Evolutionary conservation across 1,284 basidiomycete species (phyloP).

Genomic region (Apiotrichum gracile): DNA sequence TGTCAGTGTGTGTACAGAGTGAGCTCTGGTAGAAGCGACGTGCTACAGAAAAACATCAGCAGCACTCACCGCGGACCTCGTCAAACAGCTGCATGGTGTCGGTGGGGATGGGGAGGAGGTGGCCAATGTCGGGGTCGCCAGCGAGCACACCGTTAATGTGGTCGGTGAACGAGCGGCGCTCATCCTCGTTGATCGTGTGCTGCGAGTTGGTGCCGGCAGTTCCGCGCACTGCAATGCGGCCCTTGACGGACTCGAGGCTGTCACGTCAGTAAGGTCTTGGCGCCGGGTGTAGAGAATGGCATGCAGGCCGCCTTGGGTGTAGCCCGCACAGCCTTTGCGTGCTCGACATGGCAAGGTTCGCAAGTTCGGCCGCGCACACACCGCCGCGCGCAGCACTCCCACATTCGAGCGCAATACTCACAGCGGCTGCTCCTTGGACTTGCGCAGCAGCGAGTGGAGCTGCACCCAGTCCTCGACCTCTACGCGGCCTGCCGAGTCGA

Average conservation of each 20-base stretch:
- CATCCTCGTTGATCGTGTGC: conserved; percentile 98
- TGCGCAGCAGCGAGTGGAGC: conserved; percentile 37
- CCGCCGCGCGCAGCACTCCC: neutral
- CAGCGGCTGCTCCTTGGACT: conserved; percentile 37
- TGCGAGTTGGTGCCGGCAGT: conserved; percentile 85
- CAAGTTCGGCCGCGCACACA: no score
- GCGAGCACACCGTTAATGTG: conserved; percentile 90
- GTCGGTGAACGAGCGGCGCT: conserved; percentile 89
- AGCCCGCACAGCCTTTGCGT: no score
- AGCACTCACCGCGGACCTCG: conserved; percentile 63
- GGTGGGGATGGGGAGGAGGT: conserved; percentile 87
- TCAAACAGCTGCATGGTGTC: conserved; percentile 99
- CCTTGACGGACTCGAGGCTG: conserved; percentile 64
- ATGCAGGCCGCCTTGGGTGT: no score
- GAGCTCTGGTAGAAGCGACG: neutral
- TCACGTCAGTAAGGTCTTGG: no score
- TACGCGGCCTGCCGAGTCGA: conserved; percentile 91
- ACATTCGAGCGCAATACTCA: no score
- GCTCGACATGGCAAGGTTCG: no score
- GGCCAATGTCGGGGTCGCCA: conserved; percentile 78
- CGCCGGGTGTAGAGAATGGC: no score
- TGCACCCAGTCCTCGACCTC: conserved; percentile 97
- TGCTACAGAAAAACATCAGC: neutral
- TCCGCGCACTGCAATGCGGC: conserved; percentile 90
- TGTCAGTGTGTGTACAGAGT: neutral